Conservation (phyloP, 495 filamentous ascomycete genomes). For the Extremus antarcticus region DNA sequence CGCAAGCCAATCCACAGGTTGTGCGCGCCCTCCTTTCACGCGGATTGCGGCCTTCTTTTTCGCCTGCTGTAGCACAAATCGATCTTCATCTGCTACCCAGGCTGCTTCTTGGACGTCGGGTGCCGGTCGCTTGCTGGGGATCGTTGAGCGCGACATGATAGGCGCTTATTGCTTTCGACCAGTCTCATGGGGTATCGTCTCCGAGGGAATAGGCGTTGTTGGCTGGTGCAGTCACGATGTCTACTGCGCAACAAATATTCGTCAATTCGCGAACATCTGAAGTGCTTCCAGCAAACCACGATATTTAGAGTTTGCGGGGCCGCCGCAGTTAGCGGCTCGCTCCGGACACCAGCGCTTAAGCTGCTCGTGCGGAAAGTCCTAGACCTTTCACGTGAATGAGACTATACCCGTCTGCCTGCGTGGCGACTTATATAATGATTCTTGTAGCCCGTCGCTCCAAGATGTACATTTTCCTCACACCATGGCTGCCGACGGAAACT, state of each 20-base stretch:
- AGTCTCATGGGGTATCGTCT: background rate
- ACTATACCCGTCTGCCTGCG: background rate
- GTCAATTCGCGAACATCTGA: no score
- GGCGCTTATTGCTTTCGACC: background rate
- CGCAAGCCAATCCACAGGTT: conserved; percentile 90
- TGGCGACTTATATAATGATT: background rate
- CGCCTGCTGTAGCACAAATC: conserved; percentile 90
- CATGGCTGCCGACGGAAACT: background rate
- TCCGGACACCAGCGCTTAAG: no score
- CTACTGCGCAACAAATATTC: no score
- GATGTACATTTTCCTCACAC: background rate
- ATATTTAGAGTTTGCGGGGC: no score
- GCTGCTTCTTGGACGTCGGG: conserved; percentile 34
- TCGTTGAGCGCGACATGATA: conserved; percentile 15
- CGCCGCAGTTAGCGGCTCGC: no score
- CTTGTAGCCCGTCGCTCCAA: background rate
- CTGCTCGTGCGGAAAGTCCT: no score
- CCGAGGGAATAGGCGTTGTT: no score
- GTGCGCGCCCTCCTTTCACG: conserved; percentile 84
- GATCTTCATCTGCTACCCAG: conserved; percentile 90
- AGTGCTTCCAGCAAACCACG: no score
- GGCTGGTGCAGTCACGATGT: no score
- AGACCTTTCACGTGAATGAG: no score
- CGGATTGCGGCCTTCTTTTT: conserved; percentile 97
- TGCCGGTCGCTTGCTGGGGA: conserved; percentile 29